phyloP scores from a whole-genome alignment of 2,329 filamentous ascomycete species.

The Knufia fluminis region DNA sequence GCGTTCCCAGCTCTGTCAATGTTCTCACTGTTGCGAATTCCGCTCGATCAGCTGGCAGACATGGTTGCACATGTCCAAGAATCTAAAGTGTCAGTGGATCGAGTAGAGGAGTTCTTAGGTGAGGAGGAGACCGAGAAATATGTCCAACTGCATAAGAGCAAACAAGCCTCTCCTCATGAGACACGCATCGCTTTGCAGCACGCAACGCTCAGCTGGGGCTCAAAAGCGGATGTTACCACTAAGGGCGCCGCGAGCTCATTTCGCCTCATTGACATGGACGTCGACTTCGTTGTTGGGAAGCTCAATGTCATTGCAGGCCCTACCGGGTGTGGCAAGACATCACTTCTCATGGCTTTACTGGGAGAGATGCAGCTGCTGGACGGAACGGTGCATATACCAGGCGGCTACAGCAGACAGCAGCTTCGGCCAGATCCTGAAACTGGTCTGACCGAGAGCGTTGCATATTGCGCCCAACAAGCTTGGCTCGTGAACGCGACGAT shows the following conservation, averaged over 20 bases:
- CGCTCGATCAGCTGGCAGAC: constrained; percentile 89
- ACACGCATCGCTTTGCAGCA: constrained; percentile 74
- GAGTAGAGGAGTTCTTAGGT: constrained; percentile 84
- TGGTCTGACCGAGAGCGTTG: constrained; percentile 79
- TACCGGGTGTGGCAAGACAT: constrained; percentile 92
- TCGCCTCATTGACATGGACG: constrained; percentile 70
- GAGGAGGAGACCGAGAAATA: constrained; percentile 98
- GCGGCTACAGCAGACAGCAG: constrained; percentile 76
- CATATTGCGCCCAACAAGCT: constrained; percentile 92
- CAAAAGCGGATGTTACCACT: constrained; percentile 42
- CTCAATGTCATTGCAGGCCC: constrained; percentile 89
- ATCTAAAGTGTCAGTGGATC: constrained; percentile 90
- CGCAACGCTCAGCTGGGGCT: constrained; percentile 83
- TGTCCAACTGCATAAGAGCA: constrained; percentile 64
- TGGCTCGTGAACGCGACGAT: constrained; percentile 96
- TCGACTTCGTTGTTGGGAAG: constrained; percentile 75
- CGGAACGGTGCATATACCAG: constrained; percentile 75
- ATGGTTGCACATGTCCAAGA: constrained; percentile 99
- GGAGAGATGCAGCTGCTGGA: constrained; percentile 87
- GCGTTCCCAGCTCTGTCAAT: constrained; percentile 95
- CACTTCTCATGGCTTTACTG: constrained; percentile 85
- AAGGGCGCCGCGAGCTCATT: constrained; percentile 59
- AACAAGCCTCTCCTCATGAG: constrained; percentile 58
- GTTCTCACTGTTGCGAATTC: constrained; percentile 86
- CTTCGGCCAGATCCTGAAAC: constrained; percentile 73